Conservation (phyloP, 2,329 filamentous ascomycete species). For the Cercospora brassicicola region DNA sequence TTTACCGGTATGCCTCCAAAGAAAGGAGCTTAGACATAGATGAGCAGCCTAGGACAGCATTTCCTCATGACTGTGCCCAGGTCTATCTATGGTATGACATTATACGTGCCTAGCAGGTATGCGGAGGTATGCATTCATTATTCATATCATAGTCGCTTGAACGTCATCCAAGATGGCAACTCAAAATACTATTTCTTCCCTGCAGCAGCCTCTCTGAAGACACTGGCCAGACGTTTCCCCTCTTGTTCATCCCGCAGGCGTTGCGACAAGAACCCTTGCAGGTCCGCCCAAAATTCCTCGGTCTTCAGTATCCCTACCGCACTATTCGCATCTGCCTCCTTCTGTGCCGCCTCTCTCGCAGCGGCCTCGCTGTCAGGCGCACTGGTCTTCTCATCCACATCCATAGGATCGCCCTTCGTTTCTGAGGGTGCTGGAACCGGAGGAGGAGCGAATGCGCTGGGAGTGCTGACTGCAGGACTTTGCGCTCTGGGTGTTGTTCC, state of each 20-base stretch:
- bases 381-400: conserved; percentile 34
- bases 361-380: conserved; percentile 37
- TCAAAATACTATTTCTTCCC: conserved; percentile 10
- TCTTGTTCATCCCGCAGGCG: conserved; percentile 69
- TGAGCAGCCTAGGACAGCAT: background rate
- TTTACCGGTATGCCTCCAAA: background rate
- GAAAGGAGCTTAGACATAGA: background rate
- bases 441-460: conserved; percentile 26
- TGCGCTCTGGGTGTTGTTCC: conserved; percentile 36
- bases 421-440: conserved; percentile 39
- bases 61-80: background rate
- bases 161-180: background rate
- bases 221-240: conserved; percentile 62
- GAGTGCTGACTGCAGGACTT: conserved; percentile 43
- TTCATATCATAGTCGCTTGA: conserved; percentile 3
- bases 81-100: background rate
- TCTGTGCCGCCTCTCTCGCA: conserved; percentile 50
- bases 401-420: conserved; percentile 33
- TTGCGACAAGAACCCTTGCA: conserved; percentile 77
- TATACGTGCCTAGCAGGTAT: background rate
- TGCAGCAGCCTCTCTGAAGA: conserved; percentile 54
- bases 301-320: conserved; percentile 60
- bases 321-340: conserved; percentile 50
- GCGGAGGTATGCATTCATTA: background rate
- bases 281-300: conserved; percentile 81